phyloP scores from a whole-genome alignment of 2,329 filamentous ascomycete genomes.

The Ceratocystis variospora region DNA sequence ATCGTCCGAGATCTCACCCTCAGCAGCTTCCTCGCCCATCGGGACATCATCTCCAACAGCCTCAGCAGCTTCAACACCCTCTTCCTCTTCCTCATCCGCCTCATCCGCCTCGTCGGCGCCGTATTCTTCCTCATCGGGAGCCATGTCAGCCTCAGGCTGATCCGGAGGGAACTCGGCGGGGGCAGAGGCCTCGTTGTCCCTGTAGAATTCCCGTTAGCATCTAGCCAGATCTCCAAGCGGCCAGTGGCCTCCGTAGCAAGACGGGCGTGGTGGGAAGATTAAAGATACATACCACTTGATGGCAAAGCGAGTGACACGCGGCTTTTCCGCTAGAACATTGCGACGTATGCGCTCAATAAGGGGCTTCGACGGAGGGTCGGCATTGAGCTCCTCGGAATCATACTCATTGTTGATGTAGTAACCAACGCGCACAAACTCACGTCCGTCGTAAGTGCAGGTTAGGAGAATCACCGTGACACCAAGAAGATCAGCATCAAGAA shows the following conservation, averaged over 20 bases:
- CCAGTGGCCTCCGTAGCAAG: not conserved
- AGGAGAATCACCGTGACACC: slow-evolving; percentile 95
- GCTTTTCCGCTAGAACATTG: slow-evolving; percentile 93
- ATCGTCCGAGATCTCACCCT: slow-evolving; percentile 56
- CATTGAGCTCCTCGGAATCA: slow-evolving; percentile 74
- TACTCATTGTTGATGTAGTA: slow-evolving; percentile 99
- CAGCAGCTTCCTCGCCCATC: slow-evolving; percentile 27
- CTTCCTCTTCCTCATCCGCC: slow-evolving; percentile 42
- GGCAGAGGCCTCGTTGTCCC: slow-evolving; percentile 95
- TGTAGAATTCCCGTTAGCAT: slow-evolving; percentile 27
- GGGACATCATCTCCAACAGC: slow-evolving; percentile 46
- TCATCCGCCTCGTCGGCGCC: slow-evolving; percentile 65
- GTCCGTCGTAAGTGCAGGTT: slow-evolving; percentile 88
- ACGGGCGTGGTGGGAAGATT: no score
- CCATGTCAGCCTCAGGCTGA: slow-evolving; percentile 84
- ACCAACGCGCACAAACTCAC: slow-evolving; percentile 93
- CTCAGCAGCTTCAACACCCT: slow-evolving; percentile 38
- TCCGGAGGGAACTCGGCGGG: slow-evolving; percentile 94
- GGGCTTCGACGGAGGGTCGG: slow-evolving; percentile 82
- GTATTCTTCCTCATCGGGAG: slow-evolving; percentile 76
- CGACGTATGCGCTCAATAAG: slow-evolving; percentile 82
- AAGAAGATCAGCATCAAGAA: slow-evolving; percentile 87
- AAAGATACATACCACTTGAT: slow-evolving; percentile 74
- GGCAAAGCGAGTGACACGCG: slow-evolving; percentile 87
- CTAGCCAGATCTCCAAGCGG: no score